phyloP scores from a whole-genome alignment of 441 rosid species.

The Pelargonium citronellum region DNA sequence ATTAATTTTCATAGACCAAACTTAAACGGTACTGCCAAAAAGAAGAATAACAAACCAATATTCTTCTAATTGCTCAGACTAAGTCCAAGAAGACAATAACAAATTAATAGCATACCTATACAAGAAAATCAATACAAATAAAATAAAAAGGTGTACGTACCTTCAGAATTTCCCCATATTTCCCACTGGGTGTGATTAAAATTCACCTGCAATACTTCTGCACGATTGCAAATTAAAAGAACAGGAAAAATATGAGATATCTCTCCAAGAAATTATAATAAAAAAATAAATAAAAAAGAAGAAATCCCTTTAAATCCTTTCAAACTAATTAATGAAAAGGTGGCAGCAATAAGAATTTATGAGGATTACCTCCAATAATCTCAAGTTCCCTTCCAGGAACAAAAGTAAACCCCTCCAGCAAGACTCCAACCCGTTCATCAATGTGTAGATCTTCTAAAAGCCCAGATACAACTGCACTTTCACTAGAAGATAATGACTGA shows the following conservation, averaged over 20 bases:
- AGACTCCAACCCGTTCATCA: constrained; percentile 64
- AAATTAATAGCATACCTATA: constrained; percentile 7
- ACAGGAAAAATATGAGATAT: not conserved
- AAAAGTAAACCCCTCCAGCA: constrained; percentile 62
- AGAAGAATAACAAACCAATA: not conserved
- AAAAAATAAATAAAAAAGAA: constrained; percentile 8
- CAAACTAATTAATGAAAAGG: constrained; percentile 9
- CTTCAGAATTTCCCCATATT: constrained; percentile 52
- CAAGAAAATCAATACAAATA: constrained; percentile 17
- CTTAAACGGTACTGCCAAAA: not conserved
- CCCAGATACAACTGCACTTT: constrained; percentile 30
- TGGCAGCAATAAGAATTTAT: constrained; percentile 3
- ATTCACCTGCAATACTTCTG: constrained; percentile 71
- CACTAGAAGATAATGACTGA: constrained; percentile 25
- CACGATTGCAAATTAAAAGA: constrained; percentile 16
- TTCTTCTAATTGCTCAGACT: not conserved
- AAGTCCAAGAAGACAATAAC: not conserved
- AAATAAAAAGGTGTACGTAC: constrained; percentile 29
- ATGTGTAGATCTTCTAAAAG: constrained; percentile 52
- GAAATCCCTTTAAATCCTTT: constrained; percentile 11
- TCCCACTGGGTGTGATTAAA: constrained; percentile 49
- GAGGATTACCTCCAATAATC: constrained; percentile 60
- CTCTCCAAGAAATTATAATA: constrained; percentile 13
- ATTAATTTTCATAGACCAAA: not conserved
- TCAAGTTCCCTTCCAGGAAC: constrained; percentile 83